A percentile compares a stretch with the other conserved stretches of the same genome.
Evolutionary conservation across 768 basidiomycete genomes (phyloP).

Genomic region (Coprinopsis sp.): DNA sequence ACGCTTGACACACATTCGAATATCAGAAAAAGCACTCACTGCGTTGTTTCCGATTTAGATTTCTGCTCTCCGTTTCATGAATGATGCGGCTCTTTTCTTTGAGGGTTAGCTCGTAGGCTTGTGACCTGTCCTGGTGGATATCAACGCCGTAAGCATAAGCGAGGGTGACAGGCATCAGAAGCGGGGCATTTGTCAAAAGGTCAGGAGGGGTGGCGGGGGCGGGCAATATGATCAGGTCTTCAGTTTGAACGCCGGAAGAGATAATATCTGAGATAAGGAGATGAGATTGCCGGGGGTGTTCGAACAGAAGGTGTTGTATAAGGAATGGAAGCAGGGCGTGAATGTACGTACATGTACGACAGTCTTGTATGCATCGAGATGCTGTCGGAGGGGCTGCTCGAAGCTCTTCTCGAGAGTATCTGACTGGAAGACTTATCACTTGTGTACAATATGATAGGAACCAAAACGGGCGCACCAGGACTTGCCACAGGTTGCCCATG

Average conservation of each 20-base stretch:
- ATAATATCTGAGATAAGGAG: no score
- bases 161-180: no score
- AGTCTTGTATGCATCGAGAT: constrained; percentile 73
- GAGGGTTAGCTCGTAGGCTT: constrained; percentile 76
- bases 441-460: constrained; percentile 1
- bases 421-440: constrained; percentile 43
- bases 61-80: constrained; percentile 77
- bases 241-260: no score
- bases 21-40: no score
- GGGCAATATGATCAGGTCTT: no score
- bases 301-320: background rate
- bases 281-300: no score
- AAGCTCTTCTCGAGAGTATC: constrained; percentile 84
- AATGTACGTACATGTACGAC: constrained; percentile 53
- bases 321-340: background rate
- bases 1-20: no score
- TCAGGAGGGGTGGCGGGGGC: no score
- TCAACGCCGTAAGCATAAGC: no score
- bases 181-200: no score
- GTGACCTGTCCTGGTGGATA: constrained; percentile 68
- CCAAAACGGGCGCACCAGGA: constrained; percentile 63
- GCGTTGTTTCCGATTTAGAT: constrained; percentile 80
- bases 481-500: constrained; percentile 89
- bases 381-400: constrained; percentile 84
- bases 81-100: constrained; percentile 83